Evolutionary conservation across 441 rosid genomes (phyloP).

Genomic region (Corymbia calophylla): DNA sequence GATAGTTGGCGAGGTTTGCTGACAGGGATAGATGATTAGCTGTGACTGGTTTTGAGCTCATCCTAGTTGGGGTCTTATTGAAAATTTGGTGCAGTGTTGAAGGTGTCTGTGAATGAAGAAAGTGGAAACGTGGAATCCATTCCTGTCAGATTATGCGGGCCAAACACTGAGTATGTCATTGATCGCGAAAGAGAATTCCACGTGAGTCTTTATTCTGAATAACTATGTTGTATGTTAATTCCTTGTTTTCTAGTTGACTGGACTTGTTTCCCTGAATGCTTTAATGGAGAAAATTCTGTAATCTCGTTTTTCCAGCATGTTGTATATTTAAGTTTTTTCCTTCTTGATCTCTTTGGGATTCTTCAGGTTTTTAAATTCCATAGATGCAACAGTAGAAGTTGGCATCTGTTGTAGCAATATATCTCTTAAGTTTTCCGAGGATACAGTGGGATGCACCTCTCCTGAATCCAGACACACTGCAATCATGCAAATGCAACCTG

Average conservation of each 20-base stretch:
- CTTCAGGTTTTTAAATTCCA: neutral
- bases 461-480: neutral
- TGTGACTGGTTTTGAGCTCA: neutral
- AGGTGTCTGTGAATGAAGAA: slow-evolving; percentile 76
- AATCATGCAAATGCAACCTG: neutral
- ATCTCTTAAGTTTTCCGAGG: neutral
- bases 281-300: neutral
- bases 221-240: neutral
- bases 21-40: neutral
- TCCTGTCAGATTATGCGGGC: slow-evolving; percentile 86
- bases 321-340: neutral
- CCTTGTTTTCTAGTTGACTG: neutral
- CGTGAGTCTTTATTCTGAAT: slow-evolving; percentile 25
- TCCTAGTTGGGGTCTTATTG: neutral
- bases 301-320: neutral
- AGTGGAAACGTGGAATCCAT: slow-evolving; percentile 36
- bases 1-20: neutral
- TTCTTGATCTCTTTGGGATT: neutral
- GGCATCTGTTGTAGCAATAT: neutral
- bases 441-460: neutral
- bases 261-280: neutral
- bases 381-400: neutral
- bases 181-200: slow-evolving; percentile 72
- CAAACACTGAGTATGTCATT: slow-evolving; percentile 90
- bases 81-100: slow-evolving; percentile 48